Percentiles rank a stretch among this genome's conserved stretches.
Conservation (phyloP, 139 green algal genomes). For the Trebouxia sp. region DNA sequence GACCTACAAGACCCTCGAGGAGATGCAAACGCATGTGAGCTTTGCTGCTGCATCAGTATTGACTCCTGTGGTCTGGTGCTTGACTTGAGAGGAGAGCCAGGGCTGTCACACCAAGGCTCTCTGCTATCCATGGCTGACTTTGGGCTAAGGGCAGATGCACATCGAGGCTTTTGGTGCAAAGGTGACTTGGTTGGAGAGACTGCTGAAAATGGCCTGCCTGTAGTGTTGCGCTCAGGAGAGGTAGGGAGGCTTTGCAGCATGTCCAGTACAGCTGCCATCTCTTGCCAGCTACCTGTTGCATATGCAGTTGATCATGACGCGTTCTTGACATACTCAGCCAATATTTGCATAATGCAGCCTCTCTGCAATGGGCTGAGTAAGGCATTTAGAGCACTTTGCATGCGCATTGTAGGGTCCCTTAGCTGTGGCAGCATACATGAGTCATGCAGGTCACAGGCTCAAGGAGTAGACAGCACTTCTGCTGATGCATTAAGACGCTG, state of each 20-base stretch:
- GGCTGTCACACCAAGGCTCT: not conserved
- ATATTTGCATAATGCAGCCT: too few relatives aligned
- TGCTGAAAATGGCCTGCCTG: not conserved
- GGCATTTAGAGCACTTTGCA: too few relatives aligned
- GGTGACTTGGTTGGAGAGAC: not conserved
- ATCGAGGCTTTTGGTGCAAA: not conserved
- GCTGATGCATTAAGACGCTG: too few relatives aligned
- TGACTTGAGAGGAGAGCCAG: not conserved
- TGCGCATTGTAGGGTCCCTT: too few relatives aligned
- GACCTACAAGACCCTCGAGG: not conserved
- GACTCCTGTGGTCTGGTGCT: not conserved
- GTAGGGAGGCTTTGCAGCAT: conserved; percentile 1
- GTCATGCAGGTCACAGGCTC: too few relatives aligned
- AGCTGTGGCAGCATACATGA: too few relatives aligned
- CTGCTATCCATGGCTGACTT: not conserved
- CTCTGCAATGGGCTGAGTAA: too few relatives aligned
- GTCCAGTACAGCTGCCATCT: conserved; percentile 17
- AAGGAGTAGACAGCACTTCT: too few relatives aligned
- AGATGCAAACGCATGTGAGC: not conserved
- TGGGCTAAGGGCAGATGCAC: not conserved
- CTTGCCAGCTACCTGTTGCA: conserved; percentile 23
- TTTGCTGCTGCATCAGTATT: not conserved
- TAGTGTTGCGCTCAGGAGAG: not conserved
- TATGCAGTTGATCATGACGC: too few relatives aligned
- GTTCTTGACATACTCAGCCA: too few relatives aligned